Base-by-base conservation (phyloP, 176 grass and related monocot species). In the Zizania latifolia region DNA sequence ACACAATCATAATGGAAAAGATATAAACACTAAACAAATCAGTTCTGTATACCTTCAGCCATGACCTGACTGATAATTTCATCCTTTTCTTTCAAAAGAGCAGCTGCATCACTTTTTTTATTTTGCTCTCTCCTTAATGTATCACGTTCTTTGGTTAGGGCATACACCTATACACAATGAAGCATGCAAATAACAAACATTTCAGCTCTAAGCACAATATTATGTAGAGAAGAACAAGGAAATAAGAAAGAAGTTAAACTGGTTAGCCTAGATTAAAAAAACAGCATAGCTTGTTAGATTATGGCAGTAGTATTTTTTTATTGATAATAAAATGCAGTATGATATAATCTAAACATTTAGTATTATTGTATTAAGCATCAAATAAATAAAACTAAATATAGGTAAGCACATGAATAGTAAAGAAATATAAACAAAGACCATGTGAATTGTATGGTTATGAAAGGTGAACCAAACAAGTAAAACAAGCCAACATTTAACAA, bases 11-110 rank as follows among this genome's bases (percentile, higher is more conserved):
- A 78, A 30, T 71, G 57, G 22, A 76, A 58, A 40, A 84, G 33
- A 8, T 8, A 69, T n/a, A n/a, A n/a, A n/a, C n/a, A n/a, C n/a
- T n/a, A 58, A 50, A 81, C 43, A 62, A 4, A 22, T 66, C 33
- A 6, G 45, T 80, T 69, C 27, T 62, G 35, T 75, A 40, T 94
- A 94, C 96, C 96, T 99, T 99, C 96, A 80, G 96, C 96, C 96
- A 99, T 99, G 70, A 99, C 96, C 86, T 99, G 96, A 90, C 34
- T 95, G 73, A 99, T 99, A 71, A 99, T 99, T 79, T 95, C 96
- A 74, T 99, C 96, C 78, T 99, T 99, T 78, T 99, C 96, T 95
- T 99, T 99, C 87, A 99, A 90, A 90, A 99, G 96, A 82, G 96
- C 87, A 80, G 92, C 80, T 74, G 92, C 96, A 14, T 99, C 96